phyloP scores from a whole-genome alignment of 83 land plant species.

The Thuja plicata region DNA sequence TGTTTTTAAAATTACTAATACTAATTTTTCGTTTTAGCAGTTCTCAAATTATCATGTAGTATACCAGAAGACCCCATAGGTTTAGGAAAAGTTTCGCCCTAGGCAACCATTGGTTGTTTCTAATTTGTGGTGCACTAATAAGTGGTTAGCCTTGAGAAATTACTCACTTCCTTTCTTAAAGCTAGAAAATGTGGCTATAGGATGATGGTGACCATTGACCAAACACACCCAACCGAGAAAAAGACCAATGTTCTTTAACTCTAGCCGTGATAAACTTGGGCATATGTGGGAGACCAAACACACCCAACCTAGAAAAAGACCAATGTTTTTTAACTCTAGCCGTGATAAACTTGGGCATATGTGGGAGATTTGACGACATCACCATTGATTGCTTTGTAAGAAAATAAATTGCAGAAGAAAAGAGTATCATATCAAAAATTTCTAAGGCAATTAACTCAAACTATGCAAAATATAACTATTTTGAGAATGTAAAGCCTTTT shows the following conservation, averaged over 20 bases:
- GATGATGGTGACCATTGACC: no score
- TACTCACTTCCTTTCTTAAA: background rate
- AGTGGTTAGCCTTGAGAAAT: background rate
- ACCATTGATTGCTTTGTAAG: background rate
- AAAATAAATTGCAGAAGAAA: background rate
- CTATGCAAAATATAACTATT: background rate
- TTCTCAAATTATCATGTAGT: background rate
- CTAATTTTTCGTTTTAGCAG: no score
- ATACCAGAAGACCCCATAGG: background rate
- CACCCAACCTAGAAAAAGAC: no score
- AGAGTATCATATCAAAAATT: background rate
- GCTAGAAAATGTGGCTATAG: no score
- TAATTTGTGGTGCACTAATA: background rate
- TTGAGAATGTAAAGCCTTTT: background rate
- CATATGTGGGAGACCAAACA: background rate
- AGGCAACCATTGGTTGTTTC: background rate
- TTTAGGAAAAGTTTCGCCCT: background rate
- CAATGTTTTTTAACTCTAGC: background rate
- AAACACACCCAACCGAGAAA: no score
- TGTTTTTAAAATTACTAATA: no score
- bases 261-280: background rate
- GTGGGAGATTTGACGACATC: background rate
- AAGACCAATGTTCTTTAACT: no score
- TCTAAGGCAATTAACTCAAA: background rate
- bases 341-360: background rate